Conservation (phyloP, 208 protist species). For the Porcisia deanei region DNA sequence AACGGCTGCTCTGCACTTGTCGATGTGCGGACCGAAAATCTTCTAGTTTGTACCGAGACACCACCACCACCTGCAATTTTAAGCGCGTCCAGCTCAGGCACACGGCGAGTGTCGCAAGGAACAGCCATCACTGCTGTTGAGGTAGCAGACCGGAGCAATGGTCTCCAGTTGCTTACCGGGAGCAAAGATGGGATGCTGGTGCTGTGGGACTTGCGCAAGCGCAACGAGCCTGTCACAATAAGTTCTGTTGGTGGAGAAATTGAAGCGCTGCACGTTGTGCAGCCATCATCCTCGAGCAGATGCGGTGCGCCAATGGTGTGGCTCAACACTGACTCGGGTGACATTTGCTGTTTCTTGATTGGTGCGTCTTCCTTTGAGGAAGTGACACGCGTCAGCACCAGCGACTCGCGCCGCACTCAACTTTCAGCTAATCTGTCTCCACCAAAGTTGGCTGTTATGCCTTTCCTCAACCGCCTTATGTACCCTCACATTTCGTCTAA, state of each 20-base stretch:
- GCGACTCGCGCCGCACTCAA: conserved; percentile 29
- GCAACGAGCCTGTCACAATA: conserved; percentile 26
- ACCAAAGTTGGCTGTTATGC: conserved; percentile 36
- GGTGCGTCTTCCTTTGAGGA: conserved; percentile 27
- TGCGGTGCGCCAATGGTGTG: conserved; percentile 29
- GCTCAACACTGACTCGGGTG: conserved; percentile 36
- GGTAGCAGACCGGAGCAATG: conserved; percentile 11
- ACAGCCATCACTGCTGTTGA: conserved; percentile 10
- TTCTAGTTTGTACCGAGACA: conserved; percentile 20
- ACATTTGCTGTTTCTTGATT: conserved; percentile 22
- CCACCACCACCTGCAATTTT: conserved; percentile 7
- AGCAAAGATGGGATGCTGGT: conserved; percentile 44
- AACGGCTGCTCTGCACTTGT: conserved; percentile 48
- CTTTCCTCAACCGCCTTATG: conserved; percentile 30
- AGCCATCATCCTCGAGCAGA: not conserved
- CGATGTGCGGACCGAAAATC: conserved; percentile 30
- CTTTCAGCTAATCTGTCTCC: conserved; percentile 33
- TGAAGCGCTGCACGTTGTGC: not conserved
- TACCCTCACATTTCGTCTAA: conserved; percentile 51
- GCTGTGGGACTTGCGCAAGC: conserved; percentile 65
- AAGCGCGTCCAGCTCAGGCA: not conserved
- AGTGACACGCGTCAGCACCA: conserved; percentile 17
- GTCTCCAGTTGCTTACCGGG: conserved; percentile 45
- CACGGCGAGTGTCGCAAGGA: not conserved
- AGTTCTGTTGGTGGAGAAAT: conserved; percentile 17